These are phyloP conservation scores for Pichia eremophila DNA, from an alignment of 805 yeast species.

Conservation along the genomic window DNA sequence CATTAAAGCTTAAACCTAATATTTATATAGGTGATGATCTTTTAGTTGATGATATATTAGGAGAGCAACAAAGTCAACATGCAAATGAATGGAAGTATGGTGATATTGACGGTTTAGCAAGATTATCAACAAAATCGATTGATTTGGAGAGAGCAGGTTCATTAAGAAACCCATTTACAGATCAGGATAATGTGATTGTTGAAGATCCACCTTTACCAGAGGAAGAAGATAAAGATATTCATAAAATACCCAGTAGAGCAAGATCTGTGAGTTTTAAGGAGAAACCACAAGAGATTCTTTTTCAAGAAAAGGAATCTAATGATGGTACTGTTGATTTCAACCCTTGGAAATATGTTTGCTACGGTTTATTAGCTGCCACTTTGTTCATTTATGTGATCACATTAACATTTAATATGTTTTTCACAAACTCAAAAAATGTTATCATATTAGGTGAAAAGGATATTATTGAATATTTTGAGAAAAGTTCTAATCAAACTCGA, in stretches of 20 bases:
- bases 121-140: neutral
- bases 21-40: too few relatives aligned
- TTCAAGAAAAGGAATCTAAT: neutral
- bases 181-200: neutral
- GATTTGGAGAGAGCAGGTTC: neutral
- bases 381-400: neutral
- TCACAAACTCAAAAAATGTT: neutral
- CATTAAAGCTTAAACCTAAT: neutral
- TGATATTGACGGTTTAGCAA: constrained; percentile 6
- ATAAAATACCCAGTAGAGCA: neutral
- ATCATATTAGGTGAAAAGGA: constrained; percentile 1
- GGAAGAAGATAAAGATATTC: too few relatives aligned
- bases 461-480: neutral
- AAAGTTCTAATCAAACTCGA: neutral
- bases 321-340: neutral
- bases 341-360: constrained; percentile 8
- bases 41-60: too few relatives aligned
- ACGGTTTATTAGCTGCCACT: constrained; percentile 2
- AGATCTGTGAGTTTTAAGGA: constrained; percentile 5
- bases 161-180: neutral
- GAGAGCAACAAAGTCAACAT: too few relatives aligned
- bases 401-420: neutral
- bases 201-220: neutral
- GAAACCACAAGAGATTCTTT: neutral
- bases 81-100: constrained; percentile 3